Evolutionary conservation across 805 yeast genomes (phyloP).

Genomic region (Kuraishia piskuri): DNA sequence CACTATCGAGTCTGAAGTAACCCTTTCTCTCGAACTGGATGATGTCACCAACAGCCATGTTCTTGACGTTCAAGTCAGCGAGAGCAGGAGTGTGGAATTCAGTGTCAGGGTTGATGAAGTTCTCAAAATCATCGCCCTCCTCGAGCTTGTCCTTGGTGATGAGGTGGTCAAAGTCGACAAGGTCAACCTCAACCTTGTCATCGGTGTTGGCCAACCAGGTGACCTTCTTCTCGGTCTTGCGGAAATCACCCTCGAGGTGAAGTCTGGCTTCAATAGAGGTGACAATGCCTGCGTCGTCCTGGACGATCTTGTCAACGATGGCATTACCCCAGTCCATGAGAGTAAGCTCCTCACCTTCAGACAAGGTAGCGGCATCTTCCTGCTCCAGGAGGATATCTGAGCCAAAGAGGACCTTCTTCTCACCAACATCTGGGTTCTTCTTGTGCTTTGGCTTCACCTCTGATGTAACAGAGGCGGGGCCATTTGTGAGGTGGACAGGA

Average conservation of each 20-base stretch:
- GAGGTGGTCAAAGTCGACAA: slow-evolving; percentile 89
- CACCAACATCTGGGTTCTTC: slow-evolving; percentile 88
- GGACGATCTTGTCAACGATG: slow-evolving; percentile 62
- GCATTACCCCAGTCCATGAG: slow-evolving; percentile 99
- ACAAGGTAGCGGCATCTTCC: slow-evolving; percentile 62
- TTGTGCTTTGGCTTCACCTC: slow-evolving; percentile 90
- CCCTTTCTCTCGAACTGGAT: slow-evolving; percentile 97
- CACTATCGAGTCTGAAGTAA: slow-evolving; percentile 75
- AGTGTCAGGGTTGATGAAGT: slow-evolving; percentile 80
- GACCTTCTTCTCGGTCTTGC: slow-evolving; percentile 87
- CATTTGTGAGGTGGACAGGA: slow-evolving; percentile 55
- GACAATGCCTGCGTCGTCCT: slow-evolving; percentile 43
- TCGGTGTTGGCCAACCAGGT: slow-evolving; percentile 89
- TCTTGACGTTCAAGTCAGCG: slow-evolving; percentile 73
- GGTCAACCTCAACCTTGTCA: slow-evolving; percentile 63
- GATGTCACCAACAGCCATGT: slow-evolving; percentile 76
- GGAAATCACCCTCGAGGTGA: slow-evolving; percentile 93
- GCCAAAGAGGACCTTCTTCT: slow-evolving; percentile 64
- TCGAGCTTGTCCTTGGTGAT: slow-evolving; percentile 92
- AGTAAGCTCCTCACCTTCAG: slow-evolving; percentile 88
- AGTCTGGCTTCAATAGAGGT: slow-evolving; percentile 65
- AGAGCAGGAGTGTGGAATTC: slow-evolving; percentile 72
- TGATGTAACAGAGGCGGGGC: slow-evolving; percentile 50
- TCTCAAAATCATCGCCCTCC: slow-evolving; percentile 90
- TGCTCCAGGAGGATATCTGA: slow-evolving; percentile 71